Percentiles rank a stretch among this genome's conserved stretches.
Evolutionary conservation across 768 basidiomycete species (phyloP).

Genomic region (Trametes sanguinea): DNA sequence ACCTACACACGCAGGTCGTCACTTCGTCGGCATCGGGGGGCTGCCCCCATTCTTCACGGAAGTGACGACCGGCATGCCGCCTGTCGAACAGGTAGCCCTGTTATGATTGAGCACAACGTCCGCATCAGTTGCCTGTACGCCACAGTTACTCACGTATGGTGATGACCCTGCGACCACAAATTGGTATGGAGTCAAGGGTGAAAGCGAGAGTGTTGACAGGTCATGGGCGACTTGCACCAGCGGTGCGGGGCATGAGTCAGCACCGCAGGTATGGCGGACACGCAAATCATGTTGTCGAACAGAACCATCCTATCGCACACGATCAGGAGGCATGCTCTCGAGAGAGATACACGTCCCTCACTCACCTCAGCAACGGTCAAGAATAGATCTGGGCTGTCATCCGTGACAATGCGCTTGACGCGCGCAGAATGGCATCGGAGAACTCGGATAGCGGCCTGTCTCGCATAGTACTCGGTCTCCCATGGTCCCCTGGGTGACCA

Average conservation of each 20-base stretch:
- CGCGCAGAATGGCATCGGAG: constrained; percentile 71
- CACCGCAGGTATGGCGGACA: constrained; percentile 62
- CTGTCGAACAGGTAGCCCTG: constrained; percentile 86
- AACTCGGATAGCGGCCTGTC: constrained; percentile 51
- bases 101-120: constrained; percentile 19
- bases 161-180: constrained; percentile 85
- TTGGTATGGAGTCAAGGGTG: constrained; percentile 78
- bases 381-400: constrained; percentile 76
- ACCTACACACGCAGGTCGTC: constrained; percentile 80
- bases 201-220: constrained; percentile 73
- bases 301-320: constrained; percentile 64
- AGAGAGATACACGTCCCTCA: not conserved
- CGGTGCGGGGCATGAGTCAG: constrained; percentile 64
- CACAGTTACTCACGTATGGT: constrained; percentile 58
- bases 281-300: constrained; percentile 89
- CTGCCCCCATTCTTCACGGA: constrained; percentile 72
- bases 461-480: constrained; percentile 48
- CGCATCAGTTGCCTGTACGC: not conserved
- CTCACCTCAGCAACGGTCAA: constrained; percentile 78
- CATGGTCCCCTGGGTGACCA: constrained; percentile 37
- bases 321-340: not conserved
- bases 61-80: constrained; percentile 61
- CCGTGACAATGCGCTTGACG: constrained; percentile 79
- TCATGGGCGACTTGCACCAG: constrained; percentile 65
- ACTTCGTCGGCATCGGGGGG: constrained; percentile 49